Evolutionary conservation across 805 yeast species (phyloP).

Genomic region (Yarrowia sp.): DNA sequence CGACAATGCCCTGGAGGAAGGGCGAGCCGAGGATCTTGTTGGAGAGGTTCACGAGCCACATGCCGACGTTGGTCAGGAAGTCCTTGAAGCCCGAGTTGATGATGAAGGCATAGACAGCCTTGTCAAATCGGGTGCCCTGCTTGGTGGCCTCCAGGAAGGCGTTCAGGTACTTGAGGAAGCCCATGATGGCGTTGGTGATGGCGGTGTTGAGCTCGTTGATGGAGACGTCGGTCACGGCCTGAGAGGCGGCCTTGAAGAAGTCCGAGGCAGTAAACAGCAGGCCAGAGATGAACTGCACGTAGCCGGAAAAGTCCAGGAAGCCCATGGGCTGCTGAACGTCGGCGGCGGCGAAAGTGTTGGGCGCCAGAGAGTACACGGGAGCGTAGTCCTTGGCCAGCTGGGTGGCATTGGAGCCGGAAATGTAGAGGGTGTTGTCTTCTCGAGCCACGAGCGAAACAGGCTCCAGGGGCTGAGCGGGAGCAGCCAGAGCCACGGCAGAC

Average conservation of each 20-base stretch:
- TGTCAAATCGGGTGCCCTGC: slow-evolving; percentile 33
- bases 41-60: slow-evolving; percentile 28
- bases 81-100: slow-evolving; percentile 35
- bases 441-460: neutral
- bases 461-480: neutral
- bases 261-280: slow-evolving; percentile 12
- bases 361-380: slow-evolving; percentile 15
- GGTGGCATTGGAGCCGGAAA: slow-evolving; percentile 13
- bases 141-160: slow-evolving; percentile 24
- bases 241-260: slow-evolving; percentile 2
- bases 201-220: slow-evolving; percentile 34
- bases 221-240: slow-evolving; percentile 14
- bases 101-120: slow-evolving; percentile 28
- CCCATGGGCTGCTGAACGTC: slow-evolving; percentile 35
- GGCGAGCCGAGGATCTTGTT: slow-evolving; percentile 36
- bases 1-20: slow-evolving; percentile 17
- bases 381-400: slow-evolving; percentile 25
- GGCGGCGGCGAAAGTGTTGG: slow-evolving; percentile 4
- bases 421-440: slow-evolving; percentile 25
- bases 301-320: slow-evolving; percentile 30
- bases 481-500: slow-evolving; percentile 1
- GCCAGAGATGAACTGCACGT: slow-evolving; percentile 20
- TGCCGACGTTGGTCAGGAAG: slow-evolving; percentile 18
- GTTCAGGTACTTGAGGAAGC: slow-evolving; percentile 31
- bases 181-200: slow-evolving; percentile 32